A percentile compares a stretch with the other conserved stretches of the same genome.
These are phyloP conservation scores for Amanita pseudoporphyria DNA, from an alignment of 768 basidiomycete species.

Conservation along the genomic window DNA sequence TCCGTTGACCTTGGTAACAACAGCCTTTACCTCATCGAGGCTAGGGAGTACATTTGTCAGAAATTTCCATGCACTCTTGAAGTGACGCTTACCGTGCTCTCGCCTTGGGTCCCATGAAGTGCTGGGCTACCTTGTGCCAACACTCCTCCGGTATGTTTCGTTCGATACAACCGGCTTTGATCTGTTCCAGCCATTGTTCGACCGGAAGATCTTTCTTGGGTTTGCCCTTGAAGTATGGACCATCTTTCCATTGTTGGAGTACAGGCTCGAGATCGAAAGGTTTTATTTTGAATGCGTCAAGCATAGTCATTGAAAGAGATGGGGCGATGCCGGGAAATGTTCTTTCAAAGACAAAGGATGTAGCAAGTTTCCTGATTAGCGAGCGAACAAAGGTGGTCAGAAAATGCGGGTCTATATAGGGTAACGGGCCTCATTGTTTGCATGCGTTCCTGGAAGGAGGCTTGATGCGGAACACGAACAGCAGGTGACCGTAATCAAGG, in stretches of 20 bases:
- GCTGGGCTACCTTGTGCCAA: conserved; percentile 77
- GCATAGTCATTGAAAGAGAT: conserved; percentile 26
- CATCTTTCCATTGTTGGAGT: conserved; percentile 54
- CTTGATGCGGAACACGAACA: background rate
- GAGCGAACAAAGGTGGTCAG: background rate
- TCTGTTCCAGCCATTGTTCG: conserved; percentile 63
- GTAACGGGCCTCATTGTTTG: conserved; percentile 5
- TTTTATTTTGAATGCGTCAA: conserved; percentile 74
- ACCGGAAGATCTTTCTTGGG: conserved; percentile 60
- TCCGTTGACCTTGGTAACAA: conserved; percentile 65
- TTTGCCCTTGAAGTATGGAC: conserved; percentile 58
- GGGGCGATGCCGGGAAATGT: background rate
- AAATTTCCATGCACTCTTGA: background rate
- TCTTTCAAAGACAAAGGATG: background rate
- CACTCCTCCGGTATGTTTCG: conserved; percentile 69
- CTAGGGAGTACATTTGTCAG: conserved; percentile 18
- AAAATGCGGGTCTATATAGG: conserved; percentile 2
- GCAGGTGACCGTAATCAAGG: conserved; percentile 1
- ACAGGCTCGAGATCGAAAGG: conserved; percentile 66
- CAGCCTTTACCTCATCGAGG: conserved; percentile 60
- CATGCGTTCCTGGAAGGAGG: conserved; percentile 4
- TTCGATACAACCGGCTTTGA: conserved; percentile 63
- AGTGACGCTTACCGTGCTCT: conserved; percentile 33
- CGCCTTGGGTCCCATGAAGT: conserved; percentile 67
- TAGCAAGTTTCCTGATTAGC: background rate